Base-by-base conservation (phyloP, 306 rosid species). In the Lablab purpureus region DNA sequence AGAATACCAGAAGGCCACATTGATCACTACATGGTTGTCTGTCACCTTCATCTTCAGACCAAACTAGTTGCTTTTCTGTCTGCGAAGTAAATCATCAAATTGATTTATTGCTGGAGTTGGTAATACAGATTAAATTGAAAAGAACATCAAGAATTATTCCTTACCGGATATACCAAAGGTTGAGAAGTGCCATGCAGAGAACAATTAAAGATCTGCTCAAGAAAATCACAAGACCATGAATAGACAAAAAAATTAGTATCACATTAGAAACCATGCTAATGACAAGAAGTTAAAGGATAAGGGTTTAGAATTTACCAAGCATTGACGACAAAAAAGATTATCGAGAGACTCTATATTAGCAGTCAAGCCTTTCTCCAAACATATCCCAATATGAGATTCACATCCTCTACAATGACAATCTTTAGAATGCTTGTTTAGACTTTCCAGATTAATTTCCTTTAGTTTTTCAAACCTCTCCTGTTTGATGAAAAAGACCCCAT, bases 311-410 rank as follows among this genome's bases (percentile, higher is more conserved):
- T 85, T 54, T 89, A 94, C 98, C 81, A 87, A 75, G 86, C 98
- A 94, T 27, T 84, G 94, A 17, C 94, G 93, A 70, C 97, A 94
- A 40, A 92, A 90, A 79, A 94, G 87, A 70, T 84, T 86, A 65
- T 90, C 94, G 5, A 94, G 88, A 85, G 87, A 77, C 77, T 86
- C 95, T 80, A 89, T 72, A 51, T 90, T 84, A 21, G 74, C 82
- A 79, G 87, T 74, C 47, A 92, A 87, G 82, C 87, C 88, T 87
- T 88, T 87, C 71, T 92, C 87, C 77, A 89, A 76, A 71, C 78
- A 83, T 72, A 79, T 74, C 78, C 88, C 90, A 54, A 45, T 80
- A 71, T 10, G 52, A 41, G 87, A 75, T 63, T 64, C 84, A 59
- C 62, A 27, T 69, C 73, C 82, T 67, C 79, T 83, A 74, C 70